phyloP scores from a whole-genome alignment of 345 rosid genomes.

The Mangifera indica region DNA sequence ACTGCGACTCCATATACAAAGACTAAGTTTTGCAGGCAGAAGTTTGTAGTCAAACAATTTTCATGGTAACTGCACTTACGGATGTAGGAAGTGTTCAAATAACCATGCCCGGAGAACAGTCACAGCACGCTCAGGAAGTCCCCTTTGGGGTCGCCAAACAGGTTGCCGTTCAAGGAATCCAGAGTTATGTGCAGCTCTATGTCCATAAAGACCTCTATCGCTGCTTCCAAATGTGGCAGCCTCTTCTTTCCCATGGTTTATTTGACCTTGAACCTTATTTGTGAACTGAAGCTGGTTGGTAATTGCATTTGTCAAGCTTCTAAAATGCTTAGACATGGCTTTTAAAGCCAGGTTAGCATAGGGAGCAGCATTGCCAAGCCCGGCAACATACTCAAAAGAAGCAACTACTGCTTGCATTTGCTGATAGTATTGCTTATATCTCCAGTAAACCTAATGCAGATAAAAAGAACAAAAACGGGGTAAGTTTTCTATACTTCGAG shows the following conservation, averaged over 20 bases:
- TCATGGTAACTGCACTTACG: conserved; percentile 49
- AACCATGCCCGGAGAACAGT: conserved; percentile 83
- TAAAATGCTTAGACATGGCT: conserved; percentile 80
- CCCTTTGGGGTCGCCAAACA: conserved; percentile 89
- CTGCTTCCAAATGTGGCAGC: conserved; percentile 44
- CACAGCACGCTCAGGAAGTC: conserved; percentile 88
- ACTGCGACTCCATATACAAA: background rate
- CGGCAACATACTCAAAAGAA: conserved; percentile 77
- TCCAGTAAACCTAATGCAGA: conserved; percentile 56
- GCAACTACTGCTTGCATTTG: conserved; percentile 79
- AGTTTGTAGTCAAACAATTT: background rate
- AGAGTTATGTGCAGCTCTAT: conserved; percentile 37
- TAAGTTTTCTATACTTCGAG: background rate
- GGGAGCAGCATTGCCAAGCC: conserved; percentile 84
- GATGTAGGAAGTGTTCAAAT: conserved; percentile 86
- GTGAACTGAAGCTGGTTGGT: conserved; percentile 71
- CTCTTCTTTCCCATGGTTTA: conserved; percentile 46
- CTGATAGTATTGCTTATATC: conserved; percentile 81
- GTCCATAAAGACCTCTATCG: conserved; percentile 43
- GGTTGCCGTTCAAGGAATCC: conserved; percentile 66
- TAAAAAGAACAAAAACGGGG: conserved; percentile 17
- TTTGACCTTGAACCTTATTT: conserved; percentile 31
- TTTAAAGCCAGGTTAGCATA: conserved; percentile 64
- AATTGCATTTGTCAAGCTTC: conserved; percentile 67
- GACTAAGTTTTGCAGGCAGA: background rate